Conservation (phyloP, 164 flowering plant species). For the Annona cherimola region DNA sequence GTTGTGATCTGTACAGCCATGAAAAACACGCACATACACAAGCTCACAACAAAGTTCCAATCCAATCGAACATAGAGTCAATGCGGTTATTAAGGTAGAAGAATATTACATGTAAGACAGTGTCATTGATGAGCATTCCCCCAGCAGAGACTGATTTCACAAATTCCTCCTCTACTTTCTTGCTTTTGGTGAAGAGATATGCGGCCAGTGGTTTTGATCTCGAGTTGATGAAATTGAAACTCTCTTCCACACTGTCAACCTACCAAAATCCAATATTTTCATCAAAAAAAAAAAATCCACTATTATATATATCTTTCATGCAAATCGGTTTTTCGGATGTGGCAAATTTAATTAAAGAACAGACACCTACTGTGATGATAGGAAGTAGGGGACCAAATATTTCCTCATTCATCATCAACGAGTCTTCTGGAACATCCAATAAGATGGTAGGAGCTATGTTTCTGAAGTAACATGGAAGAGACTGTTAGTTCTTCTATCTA, state of each 20-base stretch:
- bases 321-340: background rate
- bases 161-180: conserved; percentile 64
- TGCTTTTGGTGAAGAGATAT: conserved; percentile 68
- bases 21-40: background rate
- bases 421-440: conserved; percentile 75
- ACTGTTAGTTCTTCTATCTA: background rate
- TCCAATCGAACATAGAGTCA: background rate
- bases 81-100: background rate
- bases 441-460: conserved; percentile 80
- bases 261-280: conserved; percentile 13
- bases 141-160: conserved; percentile 66
- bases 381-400: conserved; percentile 96
- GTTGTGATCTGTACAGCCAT: conserved; percentile 46
- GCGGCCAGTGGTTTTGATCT: conserved; percentile 90
- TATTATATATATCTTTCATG: background rate
- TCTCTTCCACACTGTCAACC: conserved; percentile 78
- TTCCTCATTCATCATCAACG: conserved; percentile 86
- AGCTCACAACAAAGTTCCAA: background rate
- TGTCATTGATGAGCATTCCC: conserved; percentile 74
- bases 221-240: conserved; percentile 55
- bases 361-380: conserved; percentile 54
- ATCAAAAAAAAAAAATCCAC: background rate
- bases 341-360: background rate
- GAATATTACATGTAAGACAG: conserved; percentile 53
- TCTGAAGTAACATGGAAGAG: conserved; percentile 29